Evolutionary conservation across 129 eudicot genomes (phyloP), one percentile per base, ranked within the genome.

Genomic region (Flaveria linearis): DNA sequence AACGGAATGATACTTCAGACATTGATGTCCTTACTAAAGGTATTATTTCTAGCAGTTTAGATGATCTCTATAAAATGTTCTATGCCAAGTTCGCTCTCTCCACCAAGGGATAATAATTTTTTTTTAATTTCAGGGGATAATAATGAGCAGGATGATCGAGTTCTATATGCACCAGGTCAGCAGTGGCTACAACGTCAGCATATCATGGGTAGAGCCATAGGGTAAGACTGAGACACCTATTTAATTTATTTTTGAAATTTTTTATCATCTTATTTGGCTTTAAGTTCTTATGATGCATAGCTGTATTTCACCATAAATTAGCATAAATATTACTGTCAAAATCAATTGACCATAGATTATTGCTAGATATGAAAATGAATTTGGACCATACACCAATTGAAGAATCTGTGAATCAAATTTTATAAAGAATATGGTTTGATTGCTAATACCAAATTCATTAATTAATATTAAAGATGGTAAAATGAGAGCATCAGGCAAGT

Each of bases 121-220:
- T 58, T 69, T 68, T 36, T 0, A 20, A 42, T 72, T 15, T 45
- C 86, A 88, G 98, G 98, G 66, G 98, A 90, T 80, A 86, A 84
- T 72, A 93, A 93, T 70, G 51, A 43, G 1, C 83, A n/a, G 17
- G 95, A 93, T 74, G 98, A 93, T 71, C 81, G 88, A 65, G 63
- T 53, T 52, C 63, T 93, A 47, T 93, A 90, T 42, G 95, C 95
- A n/a, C 89, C 83, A 45, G 95, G 96, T 76, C 96, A 93, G 90
- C 86, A 36, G 64, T 93, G 96, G 95, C 89, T 93, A 50, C 82
- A 90, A n/a, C 81, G 76, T 57, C 84, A 87, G 17, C 95, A 93
- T 77, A 86, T 93, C 53, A 85, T 86, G 89, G 98, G 98, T 55
- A 88, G 90, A 90, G 98, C 98, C 77, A 80, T 88, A 15, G 98